Percentiles rank a stretch among this genome's conserved stretches.
phyloP scores from a whole-genome alignment of 2,329 filamentous ascomycete species.

The Cytospora schulzeri region DNA sequence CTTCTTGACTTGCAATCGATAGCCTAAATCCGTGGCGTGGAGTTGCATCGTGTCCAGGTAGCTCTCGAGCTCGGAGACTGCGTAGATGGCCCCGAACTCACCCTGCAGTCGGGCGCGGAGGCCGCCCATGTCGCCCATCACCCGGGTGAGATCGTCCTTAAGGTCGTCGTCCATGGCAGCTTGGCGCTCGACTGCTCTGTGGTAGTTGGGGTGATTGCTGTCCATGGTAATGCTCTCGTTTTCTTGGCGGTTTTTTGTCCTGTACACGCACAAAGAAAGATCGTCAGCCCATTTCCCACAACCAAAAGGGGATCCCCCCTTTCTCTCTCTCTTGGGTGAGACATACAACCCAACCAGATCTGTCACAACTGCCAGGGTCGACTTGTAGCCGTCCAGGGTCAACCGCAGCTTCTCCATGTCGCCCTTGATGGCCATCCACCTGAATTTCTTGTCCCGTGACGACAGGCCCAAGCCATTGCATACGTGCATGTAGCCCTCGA shows the following conservation, averaged over 20 bases:
- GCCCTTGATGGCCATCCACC: conserved; percentile 40
- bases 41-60: conserved; percentile 71
- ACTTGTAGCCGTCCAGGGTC: conserved; percentile 43
- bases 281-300: conserved; percentile 6
- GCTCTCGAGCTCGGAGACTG: conserved; percentile 68
- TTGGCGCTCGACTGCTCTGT: conserved; percentile 3
- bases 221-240: conserved; percentile 25
- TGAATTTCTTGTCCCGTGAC: conserved; percentile 40
- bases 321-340: background rate
- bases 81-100: conserved; percentile 65
- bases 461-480: conserved; percentile 38
- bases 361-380: conserved; percentile 42
- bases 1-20: conserved; percentile 16
- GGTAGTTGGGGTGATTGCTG: conserved; percentile 20
- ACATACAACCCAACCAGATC: conserved; percentile 45
- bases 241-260: conserved; percentile 29
- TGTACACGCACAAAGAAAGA: background rate
- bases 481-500: conserved; percentile 39
- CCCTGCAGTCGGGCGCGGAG: conserved; percentile 37
- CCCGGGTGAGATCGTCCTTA: conserved; percentile 36
- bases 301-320: background rate
- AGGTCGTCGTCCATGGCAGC: conserved; percentile 26
- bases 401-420: conserved; percentile 38
- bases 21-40: conserved; percentile 45
- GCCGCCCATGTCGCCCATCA: conserved; percentile 40